Conservation (phyloP, 2,329 filamentous ascomycete species). For the Fusarium sp. region DNA sequence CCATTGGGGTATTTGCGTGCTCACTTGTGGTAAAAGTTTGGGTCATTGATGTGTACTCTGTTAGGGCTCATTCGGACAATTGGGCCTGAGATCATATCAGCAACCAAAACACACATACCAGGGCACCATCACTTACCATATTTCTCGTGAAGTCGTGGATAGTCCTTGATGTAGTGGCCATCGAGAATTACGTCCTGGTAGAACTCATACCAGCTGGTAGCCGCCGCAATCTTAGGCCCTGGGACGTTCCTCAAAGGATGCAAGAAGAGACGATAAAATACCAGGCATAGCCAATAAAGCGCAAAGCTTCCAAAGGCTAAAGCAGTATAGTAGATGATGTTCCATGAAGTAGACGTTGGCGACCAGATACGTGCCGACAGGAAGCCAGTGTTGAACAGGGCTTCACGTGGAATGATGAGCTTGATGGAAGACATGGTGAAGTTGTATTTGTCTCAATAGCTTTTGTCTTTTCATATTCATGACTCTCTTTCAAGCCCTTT, state of each 20-base stretch:
- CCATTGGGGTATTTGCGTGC: neutral
- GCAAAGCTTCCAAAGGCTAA: fast-evolving
- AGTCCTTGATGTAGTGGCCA: neutral
- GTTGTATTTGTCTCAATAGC: too few species aligned
- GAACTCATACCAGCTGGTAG: neutral
- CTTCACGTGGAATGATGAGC: neutral
- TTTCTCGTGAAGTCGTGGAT: neutral
- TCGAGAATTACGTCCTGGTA: neutral
- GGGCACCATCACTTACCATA: neutral
- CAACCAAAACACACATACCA: neutral
- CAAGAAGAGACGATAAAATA: neutral
- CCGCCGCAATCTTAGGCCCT: neutral
- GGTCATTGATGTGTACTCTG: neutral
- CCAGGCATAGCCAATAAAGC: neutral
- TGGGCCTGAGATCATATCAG: neutral
- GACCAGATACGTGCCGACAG: neutral
- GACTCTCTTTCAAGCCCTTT: neutral
- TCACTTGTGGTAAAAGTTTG: neutral
- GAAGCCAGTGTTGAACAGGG: neutral
- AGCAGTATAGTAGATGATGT: neutral
- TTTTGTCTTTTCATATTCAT: neutral
- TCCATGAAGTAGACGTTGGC: neutral
- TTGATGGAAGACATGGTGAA: neutral
- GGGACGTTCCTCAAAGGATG: neutral
- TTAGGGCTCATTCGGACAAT: neutral